Evolutionary conservation across 2,329 filamentous ascomycete species (phyloP).

Genomic region (Trematosphaeria pertusa): DNA sequence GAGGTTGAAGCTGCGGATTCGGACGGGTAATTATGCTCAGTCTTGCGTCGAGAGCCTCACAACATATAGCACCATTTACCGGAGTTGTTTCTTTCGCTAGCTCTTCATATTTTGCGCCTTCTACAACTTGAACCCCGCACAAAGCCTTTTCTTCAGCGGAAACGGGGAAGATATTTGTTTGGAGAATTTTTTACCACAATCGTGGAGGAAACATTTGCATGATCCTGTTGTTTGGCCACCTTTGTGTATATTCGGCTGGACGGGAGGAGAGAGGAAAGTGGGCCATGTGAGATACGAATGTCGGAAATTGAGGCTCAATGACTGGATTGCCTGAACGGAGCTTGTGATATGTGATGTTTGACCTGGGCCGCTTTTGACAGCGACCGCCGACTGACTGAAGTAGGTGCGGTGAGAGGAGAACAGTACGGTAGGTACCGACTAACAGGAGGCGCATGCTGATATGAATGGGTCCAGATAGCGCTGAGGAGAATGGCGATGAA

Average conservation of each 20-base stretch:
- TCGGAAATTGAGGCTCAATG: constrained; percentile 1
- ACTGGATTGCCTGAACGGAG: neutral
- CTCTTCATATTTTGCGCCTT: constrained; percentile 22
- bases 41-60: constrained; percentile 47
- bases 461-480: no score
- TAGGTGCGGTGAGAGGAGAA: no score
- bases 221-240: constrained; percentile 6
- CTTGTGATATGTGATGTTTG: neutral
- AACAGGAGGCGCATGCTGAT: no score
- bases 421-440: no score
- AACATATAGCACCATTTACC: constrained; percentile 25
- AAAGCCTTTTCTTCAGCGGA: constrained; percentile 11
- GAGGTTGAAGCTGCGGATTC: constrained; percentile 47
- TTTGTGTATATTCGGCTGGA: constrained; percentile 15
- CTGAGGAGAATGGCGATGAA: no score
- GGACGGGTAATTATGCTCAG: constrained; percentile 18
- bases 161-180: constrained; percentile 6
- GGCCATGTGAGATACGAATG: constrained; percentile 2
- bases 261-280: neutral
- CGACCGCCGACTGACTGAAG: neutral
- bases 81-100: constrained; percentile 18
- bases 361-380: neutral
- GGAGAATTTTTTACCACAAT: constrained; percentile 1
- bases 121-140: constrained; percentile 23
- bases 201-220: neutral